A percentile compares a stretch with the other conserved stretches of the same genome.
Conservation (phyloP, 164 flowering plant species). For the Amborella trichopoda region DNA sequence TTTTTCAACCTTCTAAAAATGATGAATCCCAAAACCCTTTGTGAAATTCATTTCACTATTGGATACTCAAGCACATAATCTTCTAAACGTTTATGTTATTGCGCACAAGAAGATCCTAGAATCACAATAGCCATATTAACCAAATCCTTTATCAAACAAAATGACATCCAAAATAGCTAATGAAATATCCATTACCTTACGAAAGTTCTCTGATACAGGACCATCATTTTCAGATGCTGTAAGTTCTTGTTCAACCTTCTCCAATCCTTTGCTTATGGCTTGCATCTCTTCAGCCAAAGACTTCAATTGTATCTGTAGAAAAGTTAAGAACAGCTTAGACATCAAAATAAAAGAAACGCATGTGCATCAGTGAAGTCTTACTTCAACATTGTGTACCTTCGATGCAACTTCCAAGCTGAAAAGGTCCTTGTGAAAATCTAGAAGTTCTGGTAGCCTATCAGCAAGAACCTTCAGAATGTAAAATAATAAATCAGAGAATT, state of each 20-base stretch:
- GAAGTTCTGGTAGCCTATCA: slow-evolving; percentile 77
- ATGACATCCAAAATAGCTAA: background rate
- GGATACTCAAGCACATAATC: too few species aligned
- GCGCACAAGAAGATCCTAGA: too few species aligned
- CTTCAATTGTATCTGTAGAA: slow-evolving; percentile 78
- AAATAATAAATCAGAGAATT: too few species aligned
- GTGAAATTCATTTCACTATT: too few species aligned
- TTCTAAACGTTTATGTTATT: too few species aligned
- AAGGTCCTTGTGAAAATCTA: slow-evolving; percentile 82
- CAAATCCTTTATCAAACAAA: background rate
- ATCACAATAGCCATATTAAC: too few species aligned
- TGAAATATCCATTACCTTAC: slow-evolving; percentile 34
- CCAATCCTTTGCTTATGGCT: slow-evolving; percentile 94
- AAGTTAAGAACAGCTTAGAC: too few species aligned
- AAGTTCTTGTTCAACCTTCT: slow-evolving; percentile 90
- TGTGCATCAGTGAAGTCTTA: too few species aligned
- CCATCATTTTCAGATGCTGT: slow-evolving; percentile 88
- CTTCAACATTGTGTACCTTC: slow-evolving; percentile 48
- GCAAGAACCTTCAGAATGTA: slow-evolving; percentile 95
- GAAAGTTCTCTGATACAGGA: slow-evolving; percentile 53
- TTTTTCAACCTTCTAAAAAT: too few species aligned
- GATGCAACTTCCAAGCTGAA: slow-evolving; percentile 72
- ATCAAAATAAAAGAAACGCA: too few species aligned
- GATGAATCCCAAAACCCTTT: too few species aligned
- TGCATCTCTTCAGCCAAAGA: slow-evolving; percentile 98